Percentiles rank a stretch among this genome's conserved stretches.
Evolutionary conservation across 2,329 filamentous ascomycete genomes (phyloP).

Genomic region (Fusarium sp.): DNA sequence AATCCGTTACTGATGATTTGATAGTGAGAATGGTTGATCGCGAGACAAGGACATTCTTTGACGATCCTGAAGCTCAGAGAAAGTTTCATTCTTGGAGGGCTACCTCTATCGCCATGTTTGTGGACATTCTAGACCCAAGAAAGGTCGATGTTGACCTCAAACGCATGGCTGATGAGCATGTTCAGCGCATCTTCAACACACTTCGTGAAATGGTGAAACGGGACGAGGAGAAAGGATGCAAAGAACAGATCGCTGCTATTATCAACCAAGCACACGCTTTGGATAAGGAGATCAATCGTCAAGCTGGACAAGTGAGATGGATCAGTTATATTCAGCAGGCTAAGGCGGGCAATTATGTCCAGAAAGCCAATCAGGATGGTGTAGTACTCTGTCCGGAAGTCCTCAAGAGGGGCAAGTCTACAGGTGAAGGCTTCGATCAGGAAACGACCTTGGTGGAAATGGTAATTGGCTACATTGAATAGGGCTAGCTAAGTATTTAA

Average conservation of each 20-base stretch:
- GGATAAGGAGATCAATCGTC: conserved; percentile 2
- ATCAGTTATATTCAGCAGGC: background rate
- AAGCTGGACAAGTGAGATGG: background rate
- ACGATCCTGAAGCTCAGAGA: background rate
- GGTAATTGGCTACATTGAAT: background rate
- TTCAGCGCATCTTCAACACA: background rate
- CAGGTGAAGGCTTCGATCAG: background rate
- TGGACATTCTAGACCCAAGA: background rate
- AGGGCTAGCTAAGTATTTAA: too few species aligned
- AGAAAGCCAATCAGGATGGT: background rate
- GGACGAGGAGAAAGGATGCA: background rate
- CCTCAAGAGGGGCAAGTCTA: background rate
- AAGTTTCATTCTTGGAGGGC: background rate
- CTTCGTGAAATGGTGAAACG: rapidly evolving
- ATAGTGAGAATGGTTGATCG: background rate
- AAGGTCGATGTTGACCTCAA: background rate
- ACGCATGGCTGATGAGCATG: background rate
- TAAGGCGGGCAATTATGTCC: background rate
- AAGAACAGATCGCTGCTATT: background rate
- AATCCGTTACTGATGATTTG: rapidly evolving
- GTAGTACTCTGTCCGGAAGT: background rate
- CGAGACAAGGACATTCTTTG: background rate
- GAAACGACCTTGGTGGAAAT: background rate
- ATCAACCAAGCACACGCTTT: background rate
- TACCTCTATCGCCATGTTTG: background rate